phyloP scores from a whole-genome alignment of 805 yeast species.

The Starmerella etchellsii region DNA sequence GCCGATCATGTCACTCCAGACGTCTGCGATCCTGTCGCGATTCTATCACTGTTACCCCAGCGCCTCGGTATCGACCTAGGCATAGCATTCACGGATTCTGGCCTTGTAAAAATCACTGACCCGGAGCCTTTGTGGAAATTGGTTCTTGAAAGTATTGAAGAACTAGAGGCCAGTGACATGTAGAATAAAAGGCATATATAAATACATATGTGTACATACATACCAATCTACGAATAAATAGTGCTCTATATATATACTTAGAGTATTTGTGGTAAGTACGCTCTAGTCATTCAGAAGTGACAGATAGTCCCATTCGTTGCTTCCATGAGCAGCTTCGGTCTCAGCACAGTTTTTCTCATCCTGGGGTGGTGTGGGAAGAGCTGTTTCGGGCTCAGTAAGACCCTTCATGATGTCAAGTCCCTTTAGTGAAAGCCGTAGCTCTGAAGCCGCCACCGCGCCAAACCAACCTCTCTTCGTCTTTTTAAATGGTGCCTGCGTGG shows the following conservation, averaged over 20 bases:
- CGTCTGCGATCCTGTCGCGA: slow-evolving; percentile 68
- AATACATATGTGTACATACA: too few relatives aligned
- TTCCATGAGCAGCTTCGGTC: not conserved
- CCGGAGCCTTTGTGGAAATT: slow-evolving; percentile 19
- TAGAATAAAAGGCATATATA: too few relatives aligned
- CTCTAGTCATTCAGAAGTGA: slow-evolving; percentile 8
- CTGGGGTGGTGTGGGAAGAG: slow-evolving; percentile 17
- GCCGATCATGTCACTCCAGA: slow-evolving; percentile 47
- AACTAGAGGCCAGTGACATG: slow-evolving; percentile 17
- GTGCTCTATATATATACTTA: too few relatives aligned
- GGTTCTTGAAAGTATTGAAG: slow-evolving; percentile 20
- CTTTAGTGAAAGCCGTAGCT: slow-evolving; percentile 26
- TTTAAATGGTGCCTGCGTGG: slow-evolving; percentile 2
- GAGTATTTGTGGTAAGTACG: too few relatives aligned
- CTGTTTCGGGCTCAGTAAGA: slow-evolving; percentile 8
- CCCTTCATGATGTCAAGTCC: slow-evolving; percentile 24
- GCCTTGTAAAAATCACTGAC: slow-evolving; percentile 19
- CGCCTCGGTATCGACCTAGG: slow-evolving; percentile 14
- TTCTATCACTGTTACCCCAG: slow-evolving; percentile 42
- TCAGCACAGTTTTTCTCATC: not conserved
- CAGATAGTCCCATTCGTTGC: slow-evolving; percentile 13
- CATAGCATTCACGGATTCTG: slow-evolving; percentile 24
- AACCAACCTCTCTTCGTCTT: slow-evolving; percentile 9
- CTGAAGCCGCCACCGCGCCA: slow-evolving; percentile 24
- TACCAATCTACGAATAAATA: too few relatives aligned